Evolutionary conservation across 1,284 basidiomycete species (phyloP).

Genomic region (Heterobasidion irregulare): DNA sequence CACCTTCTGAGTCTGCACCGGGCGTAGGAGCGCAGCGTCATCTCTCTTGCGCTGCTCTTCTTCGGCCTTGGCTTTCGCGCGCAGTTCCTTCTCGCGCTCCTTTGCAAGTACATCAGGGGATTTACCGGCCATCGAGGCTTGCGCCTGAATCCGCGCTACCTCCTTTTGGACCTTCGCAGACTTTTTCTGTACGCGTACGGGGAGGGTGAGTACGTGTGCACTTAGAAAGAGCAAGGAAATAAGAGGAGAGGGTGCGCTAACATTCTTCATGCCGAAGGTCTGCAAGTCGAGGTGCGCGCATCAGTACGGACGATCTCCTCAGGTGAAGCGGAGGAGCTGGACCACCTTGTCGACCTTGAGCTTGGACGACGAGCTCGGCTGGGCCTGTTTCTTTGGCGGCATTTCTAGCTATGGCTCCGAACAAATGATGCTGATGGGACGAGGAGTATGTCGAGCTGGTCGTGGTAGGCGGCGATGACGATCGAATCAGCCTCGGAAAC

Average conservation of each 20-base stretch:
- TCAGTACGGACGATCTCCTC: slow-evolving; percentile 14
- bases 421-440: background rate
- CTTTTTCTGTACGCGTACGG: slow-evolving; percentile 61
- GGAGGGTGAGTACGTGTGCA: background rate
- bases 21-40: slow-evolving; percentile 74
- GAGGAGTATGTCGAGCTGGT: too few species aligned
- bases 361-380: slow-evolving; percentile 45
- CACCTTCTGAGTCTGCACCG: slow-evolving; percentile 79
- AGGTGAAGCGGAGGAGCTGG: slow-evolving; percentile 10
- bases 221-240: background rate
- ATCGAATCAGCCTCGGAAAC: too few species aligned
- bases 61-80: slow-evolving; percentile 71
- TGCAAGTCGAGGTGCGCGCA: slow-evolving; percentile 23
- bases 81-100: slow-evolving; percentile 75
- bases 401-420: slow-evolving; percentile 26
- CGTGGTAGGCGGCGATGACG: too few species aligned
- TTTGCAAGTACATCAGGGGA: slow-evolving; percentile 73
- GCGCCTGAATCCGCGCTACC: slow-evolving; percentile 73
- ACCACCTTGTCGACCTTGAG: slow-evolving; percentile 71
- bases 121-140: slow-evolving; percentile 67
- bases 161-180: slow-evolving; percentile 88
- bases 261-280: slow-evolving; percentile 94
- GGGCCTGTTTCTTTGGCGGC: slow-evolving; percentile 67
- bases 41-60: slow-evolving; percentile 84
- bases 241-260: slow-evolving; percentile 24